Conservation (phyloP, 148 eudicot genomes). For the Cornus florida region DNA sequence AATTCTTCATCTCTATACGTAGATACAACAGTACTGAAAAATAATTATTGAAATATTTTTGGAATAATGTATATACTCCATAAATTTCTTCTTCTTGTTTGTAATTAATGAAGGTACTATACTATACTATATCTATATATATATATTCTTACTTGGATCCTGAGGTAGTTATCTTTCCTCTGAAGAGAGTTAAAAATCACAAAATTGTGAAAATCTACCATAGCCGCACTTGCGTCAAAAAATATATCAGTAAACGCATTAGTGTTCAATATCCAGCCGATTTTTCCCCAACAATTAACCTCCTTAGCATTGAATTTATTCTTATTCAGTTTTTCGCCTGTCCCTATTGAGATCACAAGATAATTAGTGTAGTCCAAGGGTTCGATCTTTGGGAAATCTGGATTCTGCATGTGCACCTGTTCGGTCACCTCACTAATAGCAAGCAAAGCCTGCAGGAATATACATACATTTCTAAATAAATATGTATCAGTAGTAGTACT, state of each 20-base stretch:
- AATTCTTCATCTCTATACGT: no score
- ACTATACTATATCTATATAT: no score
- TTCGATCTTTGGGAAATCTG: conserved; percentile 21
- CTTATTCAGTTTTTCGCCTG: conserved; percentile 22
- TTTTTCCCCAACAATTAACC: no score
- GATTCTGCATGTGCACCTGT: conserved; percentile 24
- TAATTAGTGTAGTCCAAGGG: conserved; percentile 22
- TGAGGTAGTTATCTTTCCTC: conserved; percentile 37
- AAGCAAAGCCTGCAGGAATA: conserved; percentile 31
- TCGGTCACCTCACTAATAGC: conserved; percentile 55
- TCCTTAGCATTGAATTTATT: conserved; percentile 30
- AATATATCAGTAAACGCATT: conserved; percentile 19
- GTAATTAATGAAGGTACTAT: no score
- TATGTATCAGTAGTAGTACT: no score
- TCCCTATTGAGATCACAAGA: conserved; percentile 37
- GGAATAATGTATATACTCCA: no score
- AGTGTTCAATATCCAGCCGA: no score
- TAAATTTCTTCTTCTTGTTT: no score
- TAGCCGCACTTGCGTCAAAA: conserved; percentile 35
- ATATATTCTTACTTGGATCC: conserved; percentile 40
- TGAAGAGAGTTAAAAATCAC: conserved; percentile 47
- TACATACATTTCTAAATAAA: no score
- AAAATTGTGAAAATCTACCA: conserved; percentile 42
- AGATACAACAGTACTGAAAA: no score
- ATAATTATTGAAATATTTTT: no score